Evolutionary conservation across 805 yeast species (phyloP), one percentile per base, ranked within the genome.

Genomic region (Metschnikowia proteae): DNA sequence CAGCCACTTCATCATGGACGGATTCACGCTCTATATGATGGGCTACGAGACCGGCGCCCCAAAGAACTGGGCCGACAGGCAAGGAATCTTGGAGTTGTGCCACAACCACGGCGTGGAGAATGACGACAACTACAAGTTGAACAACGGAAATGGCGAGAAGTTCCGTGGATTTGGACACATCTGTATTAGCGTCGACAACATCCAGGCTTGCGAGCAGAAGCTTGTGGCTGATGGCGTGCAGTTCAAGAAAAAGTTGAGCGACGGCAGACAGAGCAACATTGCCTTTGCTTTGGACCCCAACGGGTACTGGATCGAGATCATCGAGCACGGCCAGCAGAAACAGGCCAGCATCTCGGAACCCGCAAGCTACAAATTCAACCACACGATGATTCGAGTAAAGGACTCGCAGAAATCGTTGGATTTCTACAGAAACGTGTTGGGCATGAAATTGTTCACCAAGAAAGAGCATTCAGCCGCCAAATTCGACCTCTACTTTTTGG

Each of bases 221-320:
- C 73, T 92, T 51, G 79, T 84, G 54, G 65, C 67, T 1, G 71
- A 75, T 40, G 86, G 84, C 22, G 97, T 86, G 47, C 64, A 68
- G 44, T 92, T 92, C 75, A 81, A 91, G 70, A 94, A 92, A 76
- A 87, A 76, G 62, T 73, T 91, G 56, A 67, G 80, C 34, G 98
- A 92, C 63, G 99, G 99, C 33, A 83, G 97, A 68, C 96, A 88
- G 70, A 84, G 83, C 67, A 78, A 89, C 66, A 91, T 94, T 71
- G 98, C 98, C 0, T 94, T 92, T 68, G 96, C 85, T 5, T 78
- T 91, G 58, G 99, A 94, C 62, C 97, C 98, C 5, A 92, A 92
- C 68, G 94, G 94, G 59, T 94, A 94, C 72, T 92, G 99, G 99
- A 80, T 92, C 60, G 99, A 92, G 74, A 71, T 92, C 61, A 80